Evolutionary conservation across 148 eudicot genomes (phyloP).

Genomic region (Spergularia marina): DNA sequence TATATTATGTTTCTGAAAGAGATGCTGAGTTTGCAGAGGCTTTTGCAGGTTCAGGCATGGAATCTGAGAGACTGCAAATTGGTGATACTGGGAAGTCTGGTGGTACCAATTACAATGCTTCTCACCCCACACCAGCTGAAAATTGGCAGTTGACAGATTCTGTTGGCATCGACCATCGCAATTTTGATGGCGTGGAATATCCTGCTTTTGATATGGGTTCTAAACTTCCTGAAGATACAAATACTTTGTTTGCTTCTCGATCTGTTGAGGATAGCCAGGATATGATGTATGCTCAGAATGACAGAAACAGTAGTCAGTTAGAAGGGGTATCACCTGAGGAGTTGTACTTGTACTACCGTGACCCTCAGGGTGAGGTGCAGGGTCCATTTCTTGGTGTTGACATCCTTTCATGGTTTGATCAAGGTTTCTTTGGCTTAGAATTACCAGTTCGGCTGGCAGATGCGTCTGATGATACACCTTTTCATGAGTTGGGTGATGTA

Average conservation of each 20-base stretch:
- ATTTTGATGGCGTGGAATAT: slow-evolving; percentile 29
- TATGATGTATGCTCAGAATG: slow-evolving; percentile 34
- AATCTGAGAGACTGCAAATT: slow-evolving; percentile 28
- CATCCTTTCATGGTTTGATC: slow-evolving; percentile 93
- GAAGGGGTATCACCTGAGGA: slow-evolving; percentile 64
- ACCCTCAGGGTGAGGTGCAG: slow-evolving; percentile 95
- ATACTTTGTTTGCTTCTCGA: slow-evolving; percentile 39
- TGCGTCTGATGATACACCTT: slow-evolving; percentile 68
- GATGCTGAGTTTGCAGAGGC: slow-evolving; percentile 31
- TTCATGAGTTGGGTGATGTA: slow-evolving; percentile 67
- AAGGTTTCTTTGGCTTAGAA: slow-evolving; percentile 87
- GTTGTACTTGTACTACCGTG: slow-evolving; percentile 66
- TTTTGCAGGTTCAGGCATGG: slow-evolving; percentile 22
- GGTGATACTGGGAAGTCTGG: slow-evolving; percentile 21
- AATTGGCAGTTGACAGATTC: slow-evolving; percentile 29
- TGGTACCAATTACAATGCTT: slow-evolving; percentile 26
- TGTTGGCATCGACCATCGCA: slow-evolving; percentile 29
- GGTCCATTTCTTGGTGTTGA: slow-evolving; percentile 98
- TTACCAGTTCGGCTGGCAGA: slow-evolving; percentile 76
- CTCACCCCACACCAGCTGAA: slow-evolving; percentile 35
- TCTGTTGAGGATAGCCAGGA: slow-evolving; percentile 45
- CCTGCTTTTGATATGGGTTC: slow-evolving; percentile 32
- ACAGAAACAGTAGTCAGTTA: slow-evolving; percentile 29
- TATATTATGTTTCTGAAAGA: slow-evolving; percentile 32
- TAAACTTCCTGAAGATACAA: slow-evolving; percentile 51